Evolutionary conservation across 345 rosid genomes (phyloP), one percentile per base, ranked within the genome.

Genomic region (Populus davidiana): DNA sequence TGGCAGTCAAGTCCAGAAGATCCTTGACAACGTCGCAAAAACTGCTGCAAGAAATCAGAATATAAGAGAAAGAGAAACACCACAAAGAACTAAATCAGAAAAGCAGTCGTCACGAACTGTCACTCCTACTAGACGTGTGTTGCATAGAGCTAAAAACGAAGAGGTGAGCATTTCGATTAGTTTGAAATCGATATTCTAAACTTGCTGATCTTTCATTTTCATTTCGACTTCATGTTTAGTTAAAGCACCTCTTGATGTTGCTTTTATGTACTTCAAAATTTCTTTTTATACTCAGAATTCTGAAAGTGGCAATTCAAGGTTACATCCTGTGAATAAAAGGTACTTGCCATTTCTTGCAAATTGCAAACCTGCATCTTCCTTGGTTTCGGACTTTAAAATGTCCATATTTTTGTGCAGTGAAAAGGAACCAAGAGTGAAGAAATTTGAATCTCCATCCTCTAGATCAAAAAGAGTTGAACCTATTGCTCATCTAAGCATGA

Each of bases 301-400:
- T 74, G 82, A 83, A 75, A 86, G 75, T 68, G 76, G 49, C 67
- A 79, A 65, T 71, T 71, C 86, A 43, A 91, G 86, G 75, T 61
- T 66, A 71, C 77, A 84, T 75, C 41, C n/a, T 67, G 86, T 62
- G 72, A 78, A 64, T 66, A 84, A 79, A 82, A 89, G 96, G 98
- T 94, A 87, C 39, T 71, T 65, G 5, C 21, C 66, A 16, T 65
- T 79, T 66, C 56, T 77, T 69, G 72, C 72, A 69, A 70, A 25
- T 38, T 69, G 61, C 33, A 56, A 25, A 69, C 63, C 61, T 66
- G 66, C 50, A 23, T 77, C 21, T 36, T 80, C 72, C 52, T 41
- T 29, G 68, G 36, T 43, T 13, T 69, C 72, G 2, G 25, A 36
- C 64, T 62, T 52, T 73, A 29, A 52, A 71, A 73, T 75, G 75